Percentiles rank a stretch among this genome's conserved stretches.
phyloP scores from a whole-genome alignment of 306 rosid species.

The Dryas alaskensis region DNA sequence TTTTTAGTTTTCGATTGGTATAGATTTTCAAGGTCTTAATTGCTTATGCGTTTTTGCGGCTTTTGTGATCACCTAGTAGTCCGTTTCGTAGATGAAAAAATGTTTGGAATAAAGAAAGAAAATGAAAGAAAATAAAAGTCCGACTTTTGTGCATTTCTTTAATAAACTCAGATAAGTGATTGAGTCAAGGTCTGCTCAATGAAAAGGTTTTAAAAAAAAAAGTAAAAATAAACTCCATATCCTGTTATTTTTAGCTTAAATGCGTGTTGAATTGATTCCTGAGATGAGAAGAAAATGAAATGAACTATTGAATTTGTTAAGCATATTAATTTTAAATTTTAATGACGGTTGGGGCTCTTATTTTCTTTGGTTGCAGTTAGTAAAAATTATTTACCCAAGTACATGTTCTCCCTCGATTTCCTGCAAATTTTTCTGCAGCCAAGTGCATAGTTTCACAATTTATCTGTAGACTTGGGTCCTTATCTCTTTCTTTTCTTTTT shows the following conservation, averaged over 20 bases:
- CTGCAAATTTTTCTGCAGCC: neutral
- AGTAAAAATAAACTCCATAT: neutral
- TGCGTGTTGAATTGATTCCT: neutral
- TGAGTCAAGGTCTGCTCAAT: neutral
- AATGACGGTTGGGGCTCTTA: neutral
- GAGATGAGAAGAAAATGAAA: neutral
- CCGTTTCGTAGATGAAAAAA: slow-evolving; percentile 5
- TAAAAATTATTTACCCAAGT: neutral
- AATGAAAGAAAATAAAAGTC: neutral
- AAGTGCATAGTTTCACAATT: neutral
- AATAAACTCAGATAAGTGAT: neutral
- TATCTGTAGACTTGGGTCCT: no score
- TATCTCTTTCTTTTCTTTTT: neutral
- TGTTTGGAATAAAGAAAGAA: neutral
- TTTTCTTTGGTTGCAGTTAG: neutral
- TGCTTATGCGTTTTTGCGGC: neutral
- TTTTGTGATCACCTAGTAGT: neutral
- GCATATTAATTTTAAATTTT: neutral
- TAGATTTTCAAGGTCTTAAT: neutral
- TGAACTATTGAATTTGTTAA: neutral
- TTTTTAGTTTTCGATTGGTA: neutral
- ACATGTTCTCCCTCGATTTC: neutral
- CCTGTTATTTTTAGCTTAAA: neutral
- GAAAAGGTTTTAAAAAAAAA: neutral
- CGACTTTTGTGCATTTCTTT: neutral